These are phyloP conservation scores for Phytophthora pseudosyringae DNA, from an alignment of 352 stramenopile genomes.

Conservation along the genomic window DNA sequence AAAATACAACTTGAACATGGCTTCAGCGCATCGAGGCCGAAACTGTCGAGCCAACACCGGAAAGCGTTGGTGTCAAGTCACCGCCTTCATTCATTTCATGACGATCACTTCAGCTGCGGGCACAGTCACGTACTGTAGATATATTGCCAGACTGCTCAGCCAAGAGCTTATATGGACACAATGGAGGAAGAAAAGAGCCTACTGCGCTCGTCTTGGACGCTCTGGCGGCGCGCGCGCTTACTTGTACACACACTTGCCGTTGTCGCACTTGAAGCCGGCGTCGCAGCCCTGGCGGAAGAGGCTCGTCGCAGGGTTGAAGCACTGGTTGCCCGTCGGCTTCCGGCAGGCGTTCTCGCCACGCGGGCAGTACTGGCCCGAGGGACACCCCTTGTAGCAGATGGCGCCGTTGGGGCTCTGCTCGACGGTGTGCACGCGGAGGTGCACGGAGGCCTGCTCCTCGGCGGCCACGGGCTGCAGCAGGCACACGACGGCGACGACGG, in stretches of 20 bases:
- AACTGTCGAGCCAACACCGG: constrained; percentile 2
- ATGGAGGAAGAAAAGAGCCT: constrained; percentile 4
- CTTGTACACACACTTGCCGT: constrained; percentile 40
- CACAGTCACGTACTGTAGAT: background rate
- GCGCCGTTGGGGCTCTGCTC: constrained; percentile 15
- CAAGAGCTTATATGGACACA: constrained; percentile 18
- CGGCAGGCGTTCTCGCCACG: constrained; percentile 28
- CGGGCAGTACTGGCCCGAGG: constrained; percentile 31
- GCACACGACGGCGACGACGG: constrained; percentile 26
- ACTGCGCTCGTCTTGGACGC: constrained; percentile 4
- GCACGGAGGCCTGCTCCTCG: constrained; percentile 27
- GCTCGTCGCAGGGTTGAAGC: constrained; percentile 45
- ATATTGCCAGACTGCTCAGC: constrained; percentile 18
- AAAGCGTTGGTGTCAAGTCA: background rate
- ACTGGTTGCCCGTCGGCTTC: constrained; percentile 15
- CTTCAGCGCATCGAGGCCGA: background rate
- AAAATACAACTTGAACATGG: no score
- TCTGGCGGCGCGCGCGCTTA: constrained; percentile 11
- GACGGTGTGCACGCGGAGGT: constrained; percentile 37
- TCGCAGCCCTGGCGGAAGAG: constrained; percentile 27
- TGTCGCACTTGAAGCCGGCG: constrained; percentile 38
- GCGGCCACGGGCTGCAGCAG: constrained; percentile 18
- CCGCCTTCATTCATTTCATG: no score
- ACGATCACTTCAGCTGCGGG: no score
- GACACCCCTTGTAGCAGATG: constrained; percentile 32